Conservation (phyloP, 2,329 filamentous ascomycete genomes). For the Helotiales sp. region DNA sequence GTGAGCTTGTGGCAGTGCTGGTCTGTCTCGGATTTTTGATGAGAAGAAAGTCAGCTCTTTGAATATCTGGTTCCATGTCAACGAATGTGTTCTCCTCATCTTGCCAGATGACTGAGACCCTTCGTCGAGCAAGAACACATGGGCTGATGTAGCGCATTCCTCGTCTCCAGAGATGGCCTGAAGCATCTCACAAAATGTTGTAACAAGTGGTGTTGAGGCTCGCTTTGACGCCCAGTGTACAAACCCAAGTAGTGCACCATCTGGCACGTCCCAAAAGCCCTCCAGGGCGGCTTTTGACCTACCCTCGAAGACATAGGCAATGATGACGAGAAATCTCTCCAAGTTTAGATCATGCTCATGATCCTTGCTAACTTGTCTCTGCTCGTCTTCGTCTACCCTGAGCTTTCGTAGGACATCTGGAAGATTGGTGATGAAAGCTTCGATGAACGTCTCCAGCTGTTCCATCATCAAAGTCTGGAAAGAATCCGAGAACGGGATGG, state of each 20-base stretch:
- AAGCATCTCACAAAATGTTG: conserved; percentile 95
- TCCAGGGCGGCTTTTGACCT: conserved; percentile 76
- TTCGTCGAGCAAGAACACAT: conserved; percentile 89
- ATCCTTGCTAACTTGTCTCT: conserved; percentile 65
- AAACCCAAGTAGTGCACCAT: conserved; percentile 92
- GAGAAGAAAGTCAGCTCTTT: conserved; percentile 86
- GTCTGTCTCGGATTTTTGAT: conserved; percentile 72
- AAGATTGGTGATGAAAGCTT: conserved; percentile 92
- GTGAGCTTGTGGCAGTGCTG: conserved; percentile 53
- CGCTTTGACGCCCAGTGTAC: conserved; percentile 95
- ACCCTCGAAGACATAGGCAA: conserved; percentile 87
- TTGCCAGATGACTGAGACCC: conserved; percentile 71
- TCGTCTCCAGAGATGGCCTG: conserved; percentile 83
- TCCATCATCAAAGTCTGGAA: conserved; percentile 75
- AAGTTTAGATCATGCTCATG: conserved; percentile 72
- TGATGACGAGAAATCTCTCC: conserved; percentile 88
- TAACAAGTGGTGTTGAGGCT: conserved; percentile 93
- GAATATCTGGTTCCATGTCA: conserved; percentile 93
- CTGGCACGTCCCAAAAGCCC: conserved; percentile 88
- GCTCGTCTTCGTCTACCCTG: conserved; percentile 86
- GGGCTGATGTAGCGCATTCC: conserved; percentile 79
- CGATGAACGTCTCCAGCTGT: conserved; percentile 82
- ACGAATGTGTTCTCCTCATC: conserved; percentile 76
- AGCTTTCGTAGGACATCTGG: conserved; percentile 87
- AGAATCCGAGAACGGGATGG: conserved; percentile 66